Conservation (phyloP, 1,139 yeast genomes). For the Candida sanyaensis region DNA sequence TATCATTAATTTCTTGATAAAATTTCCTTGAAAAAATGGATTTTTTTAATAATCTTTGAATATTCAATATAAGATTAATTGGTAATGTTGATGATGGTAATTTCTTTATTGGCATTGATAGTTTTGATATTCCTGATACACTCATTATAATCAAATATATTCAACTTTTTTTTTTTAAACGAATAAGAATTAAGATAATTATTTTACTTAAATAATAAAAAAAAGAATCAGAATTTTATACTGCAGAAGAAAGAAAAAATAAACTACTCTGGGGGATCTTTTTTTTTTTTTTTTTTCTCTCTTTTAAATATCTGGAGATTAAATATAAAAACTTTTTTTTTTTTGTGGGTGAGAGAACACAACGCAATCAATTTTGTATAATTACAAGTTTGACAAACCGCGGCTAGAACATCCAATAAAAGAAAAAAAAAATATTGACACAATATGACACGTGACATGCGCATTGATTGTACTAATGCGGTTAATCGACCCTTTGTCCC, state of each 20-base stretch:
- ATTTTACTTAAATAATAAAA: background rate
- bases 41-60: slow-evolving; percentile 24
- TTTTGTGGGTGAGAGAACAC: background rate
- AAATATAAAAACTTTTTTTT: too few relatives aligned
- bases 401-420: background rate
- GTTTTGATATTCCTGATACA: slow-evolving; percentile 4
- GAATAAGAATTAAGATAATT: background rate
- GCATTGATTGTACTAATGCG: background rate
- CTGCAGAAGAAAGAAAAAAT: background rate
- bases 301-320: background rate
- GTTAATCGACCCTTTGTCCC: background rate
- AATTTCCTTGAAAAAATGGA: slow-evolving; percentile 37
- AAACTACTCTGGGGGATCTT: too few relatives aligned
- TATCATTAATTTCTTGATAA: slow-evolving; percentile 45
- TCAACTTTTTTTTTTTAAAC: too few relatives aligned
- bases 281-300: too few relatives aligned
- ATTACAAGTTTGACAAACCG: too few relatives aligned
- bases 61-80: slow-evolving; percentile 20
- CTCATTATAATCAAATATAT: background rate
- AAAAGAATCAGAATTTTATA: background rate
- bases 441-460: background rate
- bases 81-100: slow-evolving; percentile 13
- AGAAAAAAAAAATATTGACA: background rate
- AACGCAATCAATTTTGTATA: too few relatives aligned
- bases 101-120: background rate